Conservation (phyloP, 805 yeast species). For the Barnettozyma vustinii region DNA sequence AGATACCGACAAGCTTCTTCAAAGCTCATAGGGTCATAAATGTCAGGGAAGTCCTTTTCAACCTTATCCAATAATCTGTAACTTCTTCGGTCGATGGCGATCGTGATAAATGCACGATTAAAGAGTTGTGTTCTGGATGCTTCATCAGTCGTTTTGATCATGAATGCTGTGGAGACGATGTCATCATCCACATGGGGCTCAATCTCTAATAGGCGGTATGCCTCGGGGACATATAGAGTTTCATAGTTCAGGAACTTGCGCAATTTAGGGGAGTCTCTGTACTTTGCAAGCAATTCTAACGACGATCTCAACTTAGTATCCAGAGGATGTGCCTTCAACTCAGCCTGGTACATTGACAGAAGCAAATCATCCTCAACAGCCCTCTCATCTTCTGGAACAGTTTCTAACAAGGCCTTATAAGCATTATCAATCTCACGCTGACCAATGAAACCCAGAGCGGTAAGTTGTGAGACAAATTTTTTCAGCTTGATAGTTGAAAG, state of each 20-base stretch:
- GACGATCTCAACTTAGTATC: constrained; percentile 32
- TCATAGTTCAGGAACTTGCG: constrained; percentile 39
- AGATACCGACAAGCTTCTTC: constrained; percentile 43
- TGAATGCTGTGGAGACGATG: constrained; percentile 68
- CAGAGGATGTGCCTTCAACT: constrained; percentile 16
- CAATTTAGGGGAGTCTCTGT: constrained; percentile 32
- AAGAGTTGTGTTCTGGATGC: constrained; percentile 36
- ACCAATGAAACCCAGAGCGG: constrained; percentile 49
- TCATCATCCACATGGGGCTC: constrained; percentile 58
- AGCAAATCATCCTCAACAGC: constrained; percentile 26
- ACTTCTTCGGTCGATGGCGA: constrained; percentile 56
- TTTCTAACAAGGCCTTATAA: constrained; percentile 27
- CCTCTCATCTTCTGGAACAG: constrained; percentile 26
- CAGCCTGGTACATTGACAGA: constrained; percentile 30
- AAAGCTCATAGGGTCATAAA: constrained; percentile 24
- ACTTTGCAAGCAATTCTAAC: constrained; percentile 33
- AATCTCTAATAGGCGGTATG: constrained; percentile 47
- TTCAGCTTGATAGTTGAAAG: constrained; percentile 43
- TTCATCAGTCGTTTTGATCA: constrained; percentile 53
- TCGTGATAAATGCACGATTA: constrained; percentile 54
- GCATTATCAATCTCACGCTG: constrained; percentile 41
- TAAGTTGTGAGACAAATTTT: constrained; percentile 38
- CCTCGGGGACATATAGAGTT: constrained; percentile 41
- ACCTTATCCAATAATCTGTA: constrained; percentile 51
- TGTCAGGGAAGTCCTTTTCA: constrained; percentile 29